Evolutionary conservation across 2,329 filamentous ascomycete genomes (phyloP), one percentile per base, ranked within the genome.

Genomic region (Aspergillus neoniger): DNA sequence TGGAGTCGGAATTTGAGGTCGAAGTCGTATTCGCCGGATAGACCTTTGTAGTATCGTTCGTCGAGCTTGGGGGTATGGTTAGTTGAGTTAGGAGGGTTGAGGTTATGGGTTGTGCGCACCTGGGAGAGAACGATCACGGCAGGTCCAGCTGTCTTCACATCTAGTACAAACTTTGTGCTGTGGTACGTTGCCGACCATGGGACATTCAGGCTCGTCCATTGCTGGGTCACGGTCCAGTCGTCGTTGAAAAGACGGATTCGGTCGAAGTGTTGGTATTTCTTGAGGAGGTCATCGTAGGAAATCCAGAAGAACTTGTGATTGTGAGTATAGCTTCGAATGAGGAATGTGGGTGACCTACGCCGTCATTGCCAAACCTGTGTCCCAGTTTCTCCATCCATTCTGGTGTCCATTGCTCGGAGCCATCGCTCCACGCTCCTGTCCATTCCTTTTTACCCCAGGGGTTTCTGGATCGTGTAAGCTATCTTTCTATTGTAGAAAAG

Each of bases 381-480:
- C 84, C 82, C 0, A 95, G 82, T 67, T 88, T 87, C 61, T 86
- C 77, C 76, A 94, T 87, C 85, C 89, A 91, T 66, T 92, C 88
- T 0, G 90, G 82, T 1, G 90, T 94, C 91, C 91, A 96, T 74
- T 94, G 88, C 68, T 91, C 90, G 6, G 89, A 91, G 0, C 91
- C 91, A 70, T 95, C 91, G 39, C 85, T 88, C 91, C 91, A 95
- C 1, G 90, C 82, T 1, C 91, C 91, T 30, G 85, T 89, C 91
- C 91, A 95, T 75, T 92, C 91, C 32, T 85, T 86, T 64, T 87
- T 86, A 1, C 91, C 91, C 91, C 91, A 95, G 0, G 91, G 91
- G 67, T 95, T 95, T 65, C 88, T 86, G 51, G 38, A 19, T 5
- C 38, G 54, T n/a, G 53, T 73, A 10, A 72, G 67, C 50, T 60